A percentile compares a stretch with the other conserved stretches of the same genome.
Conservation (phyloP, 305 asterid species). For the Lippia alba region DNA sequence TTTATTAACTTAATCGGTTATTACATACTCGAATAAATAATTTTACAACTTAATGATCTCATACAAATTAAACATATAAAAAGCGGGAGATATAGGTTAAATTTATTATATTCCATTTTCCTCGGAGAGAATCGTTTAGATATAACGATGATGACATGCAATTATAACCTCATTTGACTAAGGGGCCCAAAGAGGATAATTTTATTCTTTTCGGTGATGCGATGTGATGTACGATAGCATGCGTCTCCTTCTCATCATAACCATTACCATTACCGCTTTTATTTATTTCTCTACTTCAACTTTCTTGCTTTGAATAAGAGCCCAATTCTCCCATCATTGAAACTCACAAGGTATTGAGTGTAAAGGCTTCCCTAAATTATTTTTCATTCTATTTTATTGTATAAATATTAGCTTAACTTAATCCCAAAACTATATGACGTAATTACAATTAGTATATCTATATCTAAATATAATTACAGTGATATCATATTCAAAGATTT, state of each 20-base stretch:
- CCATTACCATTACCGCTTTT: not conserved
- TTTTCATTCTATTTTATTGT: too few relatives aligned
- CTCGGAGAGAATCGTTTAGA: constrained; percentile 33
- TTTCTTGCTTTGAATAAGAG: not conserved
- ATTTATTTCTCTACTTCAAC: not conserved
- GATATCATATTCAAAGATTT: too few relatives aligned
- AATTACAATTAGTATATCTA: too few relatives aligned
- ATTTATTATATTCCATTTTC: not conserved
- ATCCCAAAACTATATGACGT: too few relatives aligned
- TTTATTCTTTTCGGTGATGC: constrained; percentile 45
- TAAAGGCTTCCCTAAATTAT: too few relatives aligned
- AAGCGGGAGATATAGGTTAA: too few relatives aligned
- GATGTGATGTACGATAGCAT: constrained; percentile 41
- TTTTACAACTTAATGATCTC: too few relatives aligned
- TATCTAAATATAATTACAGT: too few relatives aligned
- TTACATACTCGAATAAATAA: too few relatives aligned
- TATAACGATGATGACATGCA: constrained; percentile 15
- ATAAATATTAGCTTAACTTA: too few relatives aligned
- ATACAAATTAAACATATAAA: too few relatives aligned
- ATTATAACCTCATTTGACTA: constrained; percentile 23
- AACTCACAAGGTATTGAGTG: not conserved
- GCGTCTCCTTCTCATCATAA: constrained; percentile 38
- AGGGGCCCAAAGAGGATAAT: constrained; percentile 22
- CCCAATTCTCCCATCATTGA: constrained; percentile 11
- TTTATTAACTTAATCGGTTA: too few relatives aligned